These are phyloP conservation scores for Penicillium sp. DNA, from an alignment of 2,329 filamentous ascomycete species.

Conservation along the genomic window DNA sequence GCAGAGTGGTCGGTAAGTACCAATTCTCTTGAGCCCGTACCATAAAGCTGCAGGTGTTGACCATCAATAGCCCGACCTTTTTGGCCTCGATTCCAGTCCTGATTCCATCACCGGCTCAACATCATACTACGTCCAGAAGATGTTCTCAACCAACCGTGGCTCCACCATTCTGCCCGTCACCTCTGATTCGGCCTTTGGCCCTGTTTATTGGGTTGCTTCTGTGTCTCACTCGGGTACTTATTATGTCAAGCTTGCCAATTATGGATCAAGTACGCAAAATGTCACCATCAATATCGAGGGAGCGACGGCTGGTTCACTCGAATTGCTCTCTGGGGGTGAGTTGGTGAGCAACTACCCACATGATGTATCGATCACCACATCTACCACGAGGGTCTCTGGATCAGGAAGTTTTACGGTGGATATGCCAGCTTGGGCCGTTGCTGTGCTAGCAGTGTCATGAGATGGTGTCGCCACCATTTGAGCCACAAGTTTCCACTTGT, in stretches of 20 bases:
- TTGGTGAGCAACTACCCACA: neutral
- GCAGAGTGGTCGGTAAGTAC: conserved; percentile 29
- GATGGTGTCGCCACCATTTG: neutral
- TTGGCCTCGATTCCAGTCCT: neutral
- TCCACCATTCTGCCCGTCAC: neutral
- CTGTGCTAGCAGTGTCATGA: neutral
- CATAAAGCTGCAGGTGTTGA: neutral
- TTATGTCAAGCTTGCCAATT: neutral
- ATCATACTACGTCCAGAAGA: neutral
- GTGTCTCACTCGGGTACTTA: neutral
- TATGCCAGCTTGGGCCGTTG: neutral
- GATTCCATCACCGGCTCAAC: neutral
- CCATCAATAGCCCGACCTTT: neutral
- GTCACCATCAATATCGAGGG: neutral
- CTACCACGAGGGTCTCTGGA: neutral
- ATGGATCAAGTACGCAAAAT: neutral
- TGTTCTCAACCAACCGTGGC: neutral
- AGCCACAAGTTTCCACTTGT: neutral
- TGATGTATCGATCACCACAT: neutral
- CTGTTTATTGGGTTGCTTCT: neutral
- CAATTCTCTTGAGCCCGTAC: neutral
- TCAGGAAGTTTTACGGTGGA: neutral
- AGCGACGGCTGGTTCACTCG: neutral
- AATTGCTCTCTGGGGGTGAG: neutral
- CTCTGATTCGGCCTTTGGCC: neutral